phyloP scores from a whole-genome alignment of 192 early-diverging fungal genomes.

The Coemansia sp. region DNA sequence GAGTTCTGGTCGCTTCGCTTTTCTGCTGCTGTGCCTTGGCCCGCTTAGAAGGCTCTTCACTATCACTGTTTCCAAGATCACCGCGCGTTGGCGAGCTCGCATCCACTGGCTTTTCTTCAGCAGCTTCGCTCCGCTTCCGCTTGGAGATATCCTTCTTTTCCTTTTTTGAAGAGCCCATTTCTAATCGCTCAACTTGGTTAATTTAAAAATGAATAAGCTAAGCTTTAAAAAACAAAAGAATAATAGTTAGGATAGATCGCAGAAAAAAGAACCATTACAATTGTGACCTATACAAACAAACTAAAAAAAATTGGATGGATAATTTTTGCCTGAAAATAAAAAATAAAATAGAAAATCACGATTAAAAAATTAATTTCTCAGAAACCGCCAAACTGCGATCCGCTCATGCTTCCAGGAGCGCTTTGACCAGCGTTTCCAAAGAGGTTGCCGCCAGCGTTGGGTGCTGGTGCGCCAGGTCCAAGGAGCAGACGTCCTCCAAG shows the following conservation, averaged over 20 bases:
- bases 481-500: constrained; percentile 78
- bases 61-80: background rate
- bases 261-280: background rate
- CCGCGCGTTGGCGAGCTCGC: background rate
- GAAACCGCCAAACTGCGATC: constrained; percentile 41
- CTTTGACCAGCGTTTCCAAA: constrained; percentile 22
- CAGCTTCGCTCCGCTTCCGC: constrained; percentile 11
- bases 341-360: constrained; percentile 5
- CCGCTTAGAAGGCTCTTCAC: constrained; percentile 3
- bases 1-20: background rate
- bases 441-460: constrained; percentile 12
- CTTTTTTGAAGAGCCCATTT: constrained; percentile 11
- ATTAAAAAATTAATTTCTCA: constrained; percentile 7
- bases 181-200: background rate
- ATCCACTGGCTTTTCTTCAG: background rate
- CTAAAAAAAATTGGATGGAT: background rate
- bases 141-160: constrained; percentile 5
- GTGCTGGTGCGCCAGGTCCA: constrained; percentile 35
- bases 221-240: background rate
- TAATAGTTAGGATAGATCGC: background rate
- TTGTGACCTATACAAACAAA: background rate
- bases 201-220: background rate
- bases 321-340: background rate
- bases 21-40: background rate
- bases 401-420: constrained; percentile 27